These are phyloP conservation scores for Priceomyces melissophilus DNA, from an alignment of 805 yeast genomes.

Conservation along the genomic window DNA sequence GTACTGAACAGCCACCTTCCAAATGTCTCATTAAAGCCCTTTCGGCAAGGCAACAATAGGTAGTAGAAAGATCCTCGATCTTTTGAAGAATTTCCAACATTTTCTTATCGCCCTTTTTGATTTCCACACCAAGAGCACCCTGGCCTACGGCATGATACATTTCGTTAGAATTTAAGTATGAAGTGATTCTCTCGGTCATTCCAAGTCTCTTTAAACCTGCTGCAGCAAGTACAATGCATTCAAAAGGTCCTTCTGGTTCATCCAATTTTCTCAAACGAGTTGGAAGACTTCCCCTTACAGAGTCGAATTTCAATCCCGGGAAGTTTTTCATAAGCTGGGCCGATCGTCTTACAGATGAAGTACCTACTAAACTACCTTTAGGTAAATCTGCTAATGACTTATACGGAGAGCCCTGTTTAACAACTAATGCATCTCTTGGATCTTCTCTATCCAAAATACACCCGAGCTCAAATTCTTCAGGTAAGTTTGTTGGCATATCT, in stretches of 20 bases:
- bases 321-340: slow-evolving; percentile 80
- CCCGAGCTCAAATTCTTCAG: slow-evolving; percentile 86
- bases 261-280: slow-evolving; percentile 84
- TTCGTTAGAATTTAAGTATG: slow-evolving; percentile 63
- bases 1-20: slow-evolving; percentile 98
- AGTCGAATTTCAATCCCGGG: slow-evolving; percentile 75
- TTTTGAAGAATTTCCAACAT: slow-evolving; percentile 57
- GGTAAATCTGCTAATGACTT: slow-evolving; percentile 73
- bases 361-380: slow-evolving; percentile 82
- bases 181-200: slow-evolving; percentile 71
- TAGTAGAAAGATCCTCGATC: slow-evolving; percentile 63
- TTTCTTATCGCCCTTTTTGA: slow-evolving; percentile 62
- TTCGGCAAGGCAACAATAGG: slow-evolving; percentile 82
- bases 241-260: slow-evolving; percentile 56
- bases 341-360: slow-evolving; percentile 89
- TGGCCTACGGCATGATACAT: slow-evolving; percentile 99
- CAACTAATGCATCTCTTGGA: slow-evolving; percentile 87
- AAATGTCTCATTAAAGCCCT: slow-evolving; percentile 79
- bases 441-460: slow-evolving; percentile 84
- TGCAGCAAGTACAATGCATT: slow-evolving; percentile 83
- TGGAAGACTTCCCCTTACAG: slow-evolving; percentile 75
- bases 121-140: slow-evolving; percentile 94
- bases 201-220: slow-evolving; percentile 84
- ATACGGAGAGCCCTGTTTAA: slow-evolving; percentile 64
- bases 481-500: slow-evolving; percentile 87